Evolutionary conservation across 345 rosid species (phyloP).

Genomic region (Salix brachista): DNA sequence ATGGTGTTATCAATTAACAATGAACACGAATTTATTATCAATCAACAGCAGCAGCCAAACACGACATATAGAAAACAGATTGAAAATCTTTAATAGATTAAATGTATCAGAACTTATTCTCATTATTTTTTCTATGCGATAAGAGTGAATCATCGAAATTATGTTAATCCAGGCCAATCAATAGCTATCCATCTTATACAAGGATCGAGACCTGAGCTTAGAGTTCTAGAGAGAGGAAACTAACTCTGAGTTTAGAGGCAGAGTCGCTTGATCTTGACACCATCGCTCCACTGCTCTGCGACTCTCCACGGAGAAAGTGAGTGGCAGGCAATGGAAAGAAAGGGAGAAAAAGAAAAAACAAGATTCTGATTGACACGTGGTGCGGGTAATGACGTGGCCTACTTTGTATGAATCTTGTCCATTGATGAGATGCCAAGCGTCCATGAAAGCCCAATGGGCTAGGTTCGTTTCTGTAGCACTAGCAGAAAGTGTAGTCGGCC

Average conservation of each 20-base stretch:
- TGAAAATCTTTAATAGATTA: not conserved
- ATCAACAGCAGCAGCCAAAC: constrained; percentile 4
- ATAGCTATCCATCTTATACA: not conserved
- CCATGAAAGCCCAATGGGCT: not conserved
- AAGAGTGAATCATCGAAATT: not conserved
- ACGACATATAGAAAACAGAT: not conserved
- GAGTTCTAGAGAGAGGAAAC: constrained; percentile 17
- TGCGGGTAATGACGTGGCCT: constrained; percentile 20
- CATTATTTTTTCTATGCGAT: not conserved
- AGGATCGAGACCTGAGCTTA: not conserved
- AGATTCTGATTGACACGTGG: constrained; percentile 19
- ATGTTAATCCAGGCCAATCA: not conserved
- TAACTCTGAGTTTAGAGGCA: constrained; percentile 38
- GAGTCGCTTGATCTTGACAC: constrained; percentile 43
- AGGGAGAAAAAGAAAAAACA: not conserved
- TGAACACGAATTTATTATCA: not conserved
- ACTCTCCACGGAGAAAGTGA: constrained; percentile 3
- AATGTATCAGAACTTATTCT: not conserved
- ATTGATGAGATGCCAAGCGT: not conserved
- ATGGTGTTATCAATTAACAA: not conserved
- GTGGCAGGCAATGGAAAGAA: not conserved
- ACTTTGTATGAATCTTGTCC: not conserved
- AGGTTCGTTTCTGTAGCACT: not conserved
- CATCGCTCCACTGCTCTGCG: constrained; percentile 29
- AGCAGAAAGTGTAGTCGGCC: no score